Evolutionary conservation across 78 protist genomes (phyloP).

Genomic region (Cavenderia fasciculata): DNA sequence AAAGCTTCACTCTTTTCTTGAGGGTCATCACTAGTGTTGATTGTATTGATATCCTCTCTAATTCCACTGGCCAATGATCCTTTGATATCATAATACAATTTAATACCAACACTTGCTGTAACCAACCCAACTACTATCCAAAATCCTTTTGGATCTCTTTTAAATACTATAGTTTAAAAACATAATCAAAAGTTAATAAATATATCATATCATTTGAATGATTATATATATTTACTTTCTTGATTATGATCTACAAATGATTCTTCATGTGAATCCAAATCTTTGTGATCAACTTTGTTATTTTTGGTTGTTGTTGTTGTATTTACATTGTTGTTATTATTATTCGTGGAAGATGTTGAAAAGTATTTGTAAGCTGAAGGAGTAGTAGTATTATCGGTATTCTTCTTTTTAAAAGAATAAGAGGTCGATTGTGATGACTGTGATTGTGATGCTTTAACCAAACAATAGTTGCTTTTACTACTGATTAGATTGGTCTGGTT

Average conservation of each 20-base stretch:
- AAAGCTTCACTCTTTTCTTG: slow-evolving; percentile 15
- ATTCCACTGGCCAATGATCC: neutral
- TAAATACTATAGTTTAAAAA: slow-evolving; percentile 19
- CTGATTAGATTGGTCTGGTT: no score
- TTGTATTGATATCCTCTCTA: slow-evolving; percentile 18
- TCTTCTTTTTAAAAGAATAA: no score
- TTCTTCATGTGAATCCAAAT: slow-evolving; percentile 16
- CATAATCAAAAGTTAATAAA: neutral
- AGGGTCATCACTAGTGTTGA: slow-evolving; percentile 27
- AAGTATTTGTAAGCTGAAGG: no score
- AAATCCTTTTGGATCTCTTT: slow-evolving; percentile 52
- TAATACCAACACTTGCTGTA: neutral
- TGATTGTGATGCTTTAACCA: no score
- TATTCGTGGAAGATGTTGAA: no score
- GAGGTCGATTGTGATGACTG: no score
- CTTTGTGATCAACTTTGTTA: neutral
- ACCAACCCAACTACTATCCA: neutral
- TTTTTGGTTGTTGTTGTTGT: no score
- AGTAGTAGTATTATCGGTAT: no score
- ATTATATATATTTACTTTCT: slow-evolving; percentile 6
- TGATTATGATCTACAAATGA: slow-evolving; percentile 23
- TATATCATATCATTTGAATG: no score
- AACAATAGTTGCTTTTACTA: no score
- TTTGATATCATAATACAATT: neutral
- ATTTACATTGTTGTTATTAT: no score